Evolutionary conservation across 2,329 filamentous ascomycete species (phyloP), one percentile per base, ranked within the genome.

Genomic region (Penicillium palitans): DNA sequence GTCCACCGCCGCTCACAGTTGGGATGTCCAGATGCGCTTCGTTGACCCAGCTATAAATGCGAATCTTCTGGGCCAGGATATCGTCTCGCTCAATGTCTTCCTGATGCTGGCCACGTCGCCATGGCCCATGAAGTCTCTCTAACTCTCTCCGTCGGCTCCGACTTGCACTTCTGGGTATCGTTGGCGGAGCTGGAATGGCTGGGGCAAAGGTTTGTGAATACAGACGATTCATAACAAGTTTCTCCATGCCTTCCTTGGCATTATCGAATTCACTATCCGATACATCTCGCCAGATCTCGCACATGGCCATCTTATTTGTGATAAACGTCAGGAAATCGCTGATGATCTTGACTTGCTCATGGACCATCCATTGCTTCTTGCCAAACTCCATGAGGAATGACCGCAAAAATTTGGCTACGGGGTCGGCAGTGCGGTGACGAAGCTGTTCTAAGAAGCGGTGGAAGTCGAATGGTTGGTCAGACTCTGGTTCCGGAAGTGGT

Each of bases 311-410:
- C 79, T 98, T 98, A 78, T 96, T 96, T 54, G 90, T 90, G 63
- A 99, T 99, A 70, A 99, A 99, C 45, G 92, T 87, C 48, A 99
- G 80, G 67, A 99, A 99, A 73, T 99, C 96, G 65, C 91, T 87
- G 61, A 99, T 96, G 62, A 99, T 98, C 78, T 99, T 99, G 72
- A 98, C 95, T 75, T 99, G 95, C 77, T 99, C 95, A 73, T 99
- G 95, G 7, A 97, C 95, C 90, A 96, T 96, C 95, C 95, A 99
- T 76, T 98, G 95, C 66, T 93, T 91, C 79, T 98, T 99, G 37
- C 87, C 91, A 76, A 99, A 99, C 74, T 99, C 96, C 49, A 87
- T 87, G 31, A 99, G 79, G 69, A 99, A 99, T 0, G 95, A 98
- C 64, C 96, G 90, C 46, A 99, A 82, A 71, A 97, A 99, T 63